These are phyloP conservation scores for Rhizophagus sp. DNA, from an alignment of 192 early-diverging fungal species.

Conservation along the genomic window DNA sequence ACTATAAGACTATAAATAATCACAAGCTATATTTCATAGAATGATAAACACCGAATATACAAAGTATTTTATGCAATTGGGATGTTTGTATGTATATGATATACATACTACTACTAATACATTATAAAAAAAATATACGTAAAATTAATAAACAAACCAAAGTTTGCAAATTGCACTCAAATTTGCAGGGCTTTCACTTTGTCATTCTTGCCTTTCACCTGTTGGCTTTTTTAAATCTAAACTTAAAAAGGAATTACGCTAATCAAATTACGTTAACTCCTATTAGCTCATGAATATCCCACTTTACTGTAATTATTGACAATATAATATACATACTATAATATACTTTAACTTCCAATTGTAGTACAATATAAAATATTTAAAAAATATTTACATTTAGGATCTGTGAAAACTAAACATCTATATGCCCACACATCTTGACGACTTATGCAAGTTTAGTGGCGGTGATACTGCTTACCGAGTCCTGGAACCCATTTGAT, in stretches of 20 bases:
- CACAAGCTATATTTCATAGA: neutral
- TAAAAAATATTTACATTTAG: conserved; percentile 1
- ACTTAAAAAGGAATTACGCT: neutral
- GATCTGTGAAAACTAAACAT: conserved; percentile 16
- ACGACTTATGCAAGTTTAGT: conserved; percentile 25
- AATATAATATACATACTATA: neutral
- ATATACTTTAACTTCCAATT: neutral
- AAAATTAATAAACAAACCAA: neutral
- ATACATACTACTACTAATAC: neutral
- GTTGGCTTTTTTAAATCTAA: neutral
- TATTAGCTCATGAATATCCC: neutral
- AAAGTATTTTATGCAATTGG: neutral
- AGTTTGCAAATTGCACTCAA: neutral
- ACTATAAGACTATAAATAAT: neutral
- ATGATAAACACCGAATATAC: too few species aligned
- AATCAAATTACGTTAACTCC: neutral
- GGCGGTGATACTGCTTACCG: conserved; percentile 22
- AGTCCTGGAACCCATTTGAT: conserved; percentile 22
- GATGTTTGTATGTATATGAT: neutral
- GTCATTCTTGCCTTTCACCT: neutral
- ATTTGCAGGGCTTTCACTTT: neutral
- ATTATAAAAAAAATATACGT: neutral
- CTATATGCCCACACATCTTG: conserved; percentile 22
- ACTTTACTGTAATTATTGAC: neutral
- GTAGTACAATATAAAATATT: neutral